phyloP scores from a whole-genome alignment of 1,284 basidiomycete genomes.

The Trametes sp. region DNA sequence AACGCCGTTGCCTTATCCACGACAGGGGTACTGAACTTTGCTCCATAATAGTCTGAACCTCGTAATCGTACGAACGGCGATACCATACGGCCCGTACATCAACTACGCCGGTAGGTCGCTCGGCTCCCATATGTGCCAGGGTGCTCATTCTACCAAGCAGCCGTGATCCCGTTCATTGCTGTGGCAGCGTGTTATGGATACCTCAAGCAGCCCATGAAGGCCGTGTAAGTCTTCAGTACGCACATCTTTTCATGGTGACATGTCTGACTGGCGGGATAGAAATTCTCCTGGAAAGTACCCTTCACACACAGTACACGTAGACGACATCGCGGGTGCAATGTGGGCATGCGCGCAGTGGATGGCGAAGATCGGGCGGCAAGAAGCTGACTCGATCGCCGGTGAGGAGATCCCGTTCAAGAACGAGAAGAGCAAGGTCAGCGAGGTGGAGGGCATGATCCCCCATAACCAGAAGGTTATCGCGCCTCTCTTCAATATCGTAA shows the following conservation, averaged over 20 bases:
- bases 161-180: conserved; percentile 58
- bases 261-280: conserved; percentile 46
- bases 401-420: conserved; percentile 75
- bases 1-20: conserved; percentile 34
- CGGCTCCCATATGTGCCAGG: background rate
- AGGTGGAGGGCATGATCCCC: conserved; percentile 67
- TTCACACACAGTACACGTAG: conserved; percentile 81
- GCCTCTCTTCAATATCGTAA: conserved; percentile 84
- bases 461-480: conserved; percentile 66
- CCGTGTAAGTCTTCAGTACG: conserved; percentile 56
- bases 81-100: conserved; percentile 80
- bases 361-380: conserved; percentile 59
- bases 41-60: conserved; percentile 70
- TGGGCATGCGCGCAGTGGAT: conserved; percentile 85
- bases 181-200: conserved; percentile 87
- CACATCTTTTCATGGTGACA: conserved; percentile 4
- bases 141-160: conserved; percentile 40
- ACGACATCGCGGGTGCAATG: conserved; percentile 78
- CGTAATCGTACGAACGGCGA: conserved; percentile 76
- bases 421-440: conserved; percentile 69
- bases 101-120: conserved; percentile 57
- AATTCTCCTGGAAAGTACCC: conserved; percentile 84
- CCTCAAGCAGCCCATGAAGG: conserved; percentile 87
- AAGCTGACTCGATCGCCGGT: conserved; percentile 71
- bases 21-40: conserved; percentile 11